phyloP scores from a whole-genome alignment of 2,329 filamentous ascomycete genomes.

The Cladophialophora immunda region DNA sequence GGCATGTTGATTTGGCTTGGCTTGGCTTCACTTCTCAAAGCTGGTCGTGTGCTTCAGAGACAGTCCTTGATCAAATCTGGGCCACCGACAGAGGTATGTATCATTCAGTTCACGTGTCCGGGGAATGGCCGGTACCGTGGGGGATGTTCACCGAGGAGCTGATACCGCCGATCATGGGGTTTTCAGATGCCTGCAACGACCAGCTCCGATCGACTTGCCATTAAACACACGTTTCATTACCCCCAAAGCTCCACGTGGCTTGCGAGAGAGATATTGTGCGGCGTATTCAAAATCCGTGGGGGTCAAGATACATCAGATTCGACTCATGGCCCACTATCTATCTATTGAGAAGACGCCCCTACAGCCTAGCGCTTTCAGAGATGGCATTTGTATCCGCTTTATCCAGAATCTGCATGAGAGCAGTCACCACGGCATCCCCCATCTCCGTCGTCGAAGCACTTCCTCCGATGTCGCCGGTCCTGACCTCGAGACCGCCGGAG shows the following conservation, averaged over 20 bases:
- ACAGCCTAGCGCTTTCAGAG: conserved; percentile 21
- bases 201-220: background rate
- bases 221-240: background rate
- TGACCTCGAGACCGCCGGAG: conserved; percentile 59
- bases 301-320: background rate
- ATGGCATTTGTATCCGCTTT: background rate
- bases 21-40: conserved; percentile 1
- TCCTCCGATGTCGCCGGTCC: conserved; percentile 84
- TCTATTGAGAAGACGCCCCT: conserved; percentile 4
- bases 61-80: background rate
- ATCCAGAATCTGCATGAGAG: conserved; percentile 19
- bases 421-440: conserved; percentile 71
- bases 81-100: conserved; percentile 10
- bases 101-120: conserved; percentile 14
- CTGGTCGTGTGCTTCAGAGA: conserved; percentile 14
- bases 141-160: background rate
- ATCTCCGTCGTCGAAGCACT: conserved; percentile 73
- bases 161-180: background rate
- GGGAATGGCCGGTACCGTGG: conserved; percentile 21
- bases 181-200: background rate
- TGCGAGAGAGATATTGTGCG: background rate
- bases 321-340: background rate
- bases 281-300: background rate
- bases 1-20: conserved; percentile 17
- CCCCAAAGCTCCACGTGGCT: conserved; percentile 1